Conservation (phyloP, 2,329 filamentous ascomycete species). For the Epichloe coenophiala region DNA sequence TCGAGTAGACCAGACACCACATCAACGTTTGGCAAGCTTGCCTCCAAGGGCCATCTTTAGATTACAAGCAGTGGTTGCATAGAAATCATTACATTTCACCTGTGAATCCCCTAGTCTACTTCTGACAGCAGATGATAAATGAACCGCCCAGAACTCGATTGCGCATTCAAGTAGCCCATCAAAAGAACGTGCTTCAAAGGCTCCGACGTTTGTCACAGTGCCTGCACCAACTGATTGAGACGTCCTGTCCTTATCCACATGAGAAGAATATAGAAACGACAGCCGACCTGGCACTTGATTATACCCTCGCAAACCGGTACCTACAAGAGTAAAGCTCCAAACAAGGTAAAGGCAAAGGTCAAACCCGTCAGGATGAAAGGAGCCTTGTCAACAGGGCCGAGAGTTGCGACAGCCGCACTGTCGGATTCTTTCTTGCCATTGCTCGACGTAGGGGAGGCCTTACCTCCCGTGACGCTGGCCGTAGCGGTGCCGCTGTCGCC, state of each 20-base stretch:
- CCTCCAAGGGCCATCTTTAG: too few relatives aligned
- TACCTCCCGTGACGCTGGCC: slow-evolving; percentile 22
- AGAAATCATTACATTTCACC: background rate
- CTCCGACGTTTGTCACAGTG: background rate
- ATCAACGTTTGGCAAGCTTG: too few relatives aligned
- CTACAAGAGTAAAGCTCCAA: slow-evolving; percentile 28
- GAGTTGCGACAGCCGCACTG: slow-evolving; percentile 17
- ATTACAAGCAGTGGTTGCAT: background rate
- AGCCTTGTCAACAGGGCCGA: slow-evolving; percentile 15
- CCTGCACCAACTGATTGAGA: slow-evolving; percentile 1
- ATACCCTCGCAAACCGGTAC: background rate
- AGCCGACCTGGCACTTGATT: background rate
- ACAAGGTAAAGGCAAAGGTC: slow-evolving; percentile 22
- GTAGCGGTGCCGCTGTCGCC: slow-evolving; percentile 33
- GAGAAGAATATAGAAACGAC: slow-evolving; percentile 4
- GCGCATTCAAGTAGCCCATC: background rate
- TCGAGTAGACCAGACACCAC: too few relatives aligned
- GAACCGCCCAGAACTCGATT: background rate
- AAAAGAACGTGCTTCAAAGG: background rate
- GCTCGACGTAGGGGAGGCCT: slow-evolving; percentile 16
- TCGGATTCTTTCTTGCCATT: slow-evolving; percentile 12
- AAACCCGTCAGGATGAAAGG: slow-evolving; percentile 23
- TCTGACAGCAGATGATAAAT: background rate
- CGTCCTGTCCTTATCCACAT: background rate
- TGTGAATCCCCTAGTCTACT: background rate